A percentile compares a stretch with the other conserved stretches of the same genome.
Conservation (phyloP, 768 basidiomycete species). For the Lentinula edodes region DNA sequence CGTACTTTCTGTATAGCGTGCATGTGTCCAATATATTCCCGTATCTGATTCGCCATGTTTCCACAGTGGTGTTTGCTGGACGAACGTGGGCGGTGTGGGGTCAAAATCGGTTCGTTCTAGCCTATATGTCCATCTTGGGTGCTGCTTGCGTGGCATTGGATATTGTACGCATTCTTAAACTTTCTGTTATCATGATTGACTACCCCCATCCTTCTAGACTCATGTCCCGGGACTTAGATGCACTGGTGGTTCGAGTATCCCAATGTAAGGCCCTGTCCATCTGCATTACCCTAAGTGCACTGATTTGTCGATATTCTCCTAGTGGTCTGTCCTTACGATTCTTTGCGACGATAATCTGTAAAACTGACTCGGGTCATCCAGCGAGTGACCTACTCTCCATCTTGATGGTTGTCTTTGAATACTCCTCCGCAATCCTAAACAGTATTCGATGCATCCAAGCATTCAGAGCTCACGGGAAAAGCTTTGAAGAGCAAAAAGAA, state of each 20-base stretch:
- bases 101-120: conserved; percentile 12
- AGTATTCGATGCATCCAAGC: conserved; percentile 13
- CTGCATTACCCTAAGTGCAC: too few species aligned
- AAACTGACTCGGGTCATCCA: neutral
- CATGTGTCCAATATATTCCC: neutral
- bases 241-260: conserved; percentile 14
- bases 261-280: conserved; percentile 8
- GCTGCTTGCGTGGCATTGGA: conserved; percentile 16
- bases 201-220: conserved; percentile 5
- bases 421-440: conserved; percentile 11
- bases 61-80: conserved; percentile 7
- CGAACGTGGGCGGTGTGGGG: conserved; percentile 19
- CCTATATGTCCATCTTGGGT: conserved; percentile 16
- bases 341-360: neutral
- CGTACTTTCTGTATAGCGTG: neutral
- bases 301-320: neutral
- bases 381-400: conserved; percentile 14
- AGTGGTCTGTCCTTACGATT: neutral
- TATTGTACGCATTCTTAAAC: conserved; percentile 11
- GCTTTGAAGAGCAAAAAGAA: conserved; percentile 2
- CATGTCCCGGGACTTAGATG: conserved; percentile 16
- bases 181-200: neutral
- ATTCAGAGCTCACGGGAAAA: conserved; percentile 2
- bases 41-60: neutral
- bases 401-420: conserved; percentile 16